These are phyloP conservation scores for Durusdinium trenchii DNA, from an alignment of 73 alveolate species.

Conservation along the genomic window DNA sequence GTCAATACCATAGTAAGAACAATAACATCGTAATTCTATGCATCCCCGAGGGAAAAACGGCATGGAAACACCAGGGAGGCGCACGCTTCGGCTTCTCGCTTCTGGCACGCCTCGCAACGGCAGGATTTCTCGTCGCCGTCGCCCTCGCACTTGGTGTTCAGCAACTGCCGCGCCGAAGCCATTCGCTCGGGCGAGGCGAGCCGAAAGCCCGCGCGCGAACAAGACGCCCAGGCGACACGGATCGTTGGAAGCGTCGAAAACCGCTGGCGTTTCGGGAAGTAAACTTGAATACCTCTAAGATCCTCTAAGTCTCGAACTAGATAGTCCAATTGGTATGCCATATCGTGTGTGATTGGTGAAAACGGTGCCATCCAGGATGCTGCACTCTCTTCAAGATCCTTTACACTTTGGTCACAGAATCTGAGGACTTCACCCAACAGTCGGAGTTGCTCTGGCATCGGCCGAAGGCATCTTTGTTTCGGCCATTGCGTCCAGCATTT, in stretches of 20 bases:
- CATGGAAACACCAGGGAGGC: neutral
- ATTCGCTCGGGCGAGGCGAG: neutral
- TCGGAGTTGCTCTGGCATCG: neutral
- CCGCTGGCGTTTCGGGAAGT: too few relatives aligned
- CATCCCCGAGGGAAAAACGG: neutral
- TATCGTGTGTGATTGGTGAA: neutral
- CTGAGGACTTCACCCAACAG: too few relatives aligned
- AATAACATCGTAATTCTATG: neutral
- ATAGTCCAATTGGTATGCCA: neutral
- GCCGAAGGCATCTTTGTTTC: too few relatives aligned
- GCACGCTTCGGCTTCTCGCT: neutral
- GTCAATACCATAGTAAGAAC: neutral
- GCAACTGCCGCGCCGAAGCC: neutral
- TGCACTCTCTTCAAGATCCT: too few relatives aligned
- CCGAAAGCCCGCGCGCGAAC: neutral
- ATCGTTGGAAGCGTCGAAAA: neutral
- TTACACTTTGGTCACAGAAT: too few relatives aligned
- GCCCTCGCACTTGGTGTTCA: conserved; percentile 20
- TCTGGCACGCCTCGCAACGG: neutral
- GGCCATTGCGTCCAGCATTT: too few relatives aligned
- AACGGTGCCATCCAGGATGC: neutral
- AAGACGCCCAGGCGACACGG: neutral
- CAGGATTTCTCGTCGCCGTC: neutral
- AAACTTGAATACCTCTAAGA: too few relatives aligned
- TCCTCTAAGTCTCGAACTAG: neutral